phyloP scores from a whole-genome alignment of 768 basidiomycete species.

The Mycena capillaripes region DNA sequence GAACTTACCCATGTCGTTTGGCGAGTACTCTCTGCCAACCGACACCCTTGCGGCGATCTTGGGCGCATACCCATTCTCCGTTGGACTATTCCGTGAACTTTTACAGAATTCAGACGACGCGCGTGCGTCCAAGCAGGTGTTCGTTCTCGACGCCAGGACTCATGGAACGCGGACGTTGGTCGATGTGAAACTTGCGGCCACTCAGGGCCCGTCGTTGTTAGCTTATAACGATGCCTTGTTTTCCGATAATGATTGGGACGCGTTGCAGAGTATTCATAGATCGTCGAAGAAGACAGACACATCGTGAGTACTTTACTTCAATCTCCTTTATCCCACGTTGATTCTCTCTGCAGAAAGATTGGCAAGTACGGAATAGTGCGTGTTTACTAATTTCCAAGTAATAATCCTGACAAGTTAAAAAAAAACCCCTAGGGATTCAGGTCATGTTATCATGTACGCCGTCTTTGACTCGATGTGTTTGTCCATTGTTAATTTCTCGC shows the following conservation, averaged over 20 bases:
- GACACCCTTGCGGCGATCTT: constrained; percentile 51
- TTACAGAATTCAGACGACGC: constrained; percentile 68
- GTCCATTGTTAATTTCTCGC: background rate
- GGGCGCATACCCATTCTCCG: constrained; percentile 59
- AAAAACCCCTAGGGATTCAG: no score
- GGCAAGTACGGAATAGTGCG: constrained; percentile 68
- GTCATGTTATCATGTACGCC: constrained; percentile 62
- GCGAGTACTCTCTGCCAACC: constrained; percentile 36
- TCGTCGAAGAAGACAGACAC: constrained; percentile 63
- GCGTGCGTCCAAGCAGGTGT: constrained; percentile 52
- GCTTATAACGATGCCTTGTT: constrained; percentile 63
- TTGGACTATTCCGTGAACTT: constrained; percentile 59
- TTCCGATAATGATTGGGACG: constrained; percentile 57
- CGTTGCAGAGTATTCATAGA: constrained; percentile 56
- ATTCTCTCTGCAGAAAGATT: constrained; percentile 54
- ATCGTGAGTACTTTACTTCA: constrained; percentile 48
- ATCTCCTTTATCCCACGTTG: background rate
- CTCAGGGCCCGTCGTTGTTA: constrained; percentile 61
- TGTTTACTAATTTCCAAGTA: no score
- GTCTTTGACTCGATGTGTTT: background rate
- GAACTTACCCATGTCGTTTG: constrained; percentile 25
- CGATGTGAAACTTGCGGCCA: constrained; percentile 42
- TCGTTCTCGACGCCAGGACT: constrained; percentile 56
- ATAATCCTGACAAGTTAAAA: no score
- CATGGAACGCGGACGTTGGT: constrained; percentile 45